Conservation (phyloP, 2,329 filamentous ascomycete species). For the Rhytidhysteron rufulum region DNA sequence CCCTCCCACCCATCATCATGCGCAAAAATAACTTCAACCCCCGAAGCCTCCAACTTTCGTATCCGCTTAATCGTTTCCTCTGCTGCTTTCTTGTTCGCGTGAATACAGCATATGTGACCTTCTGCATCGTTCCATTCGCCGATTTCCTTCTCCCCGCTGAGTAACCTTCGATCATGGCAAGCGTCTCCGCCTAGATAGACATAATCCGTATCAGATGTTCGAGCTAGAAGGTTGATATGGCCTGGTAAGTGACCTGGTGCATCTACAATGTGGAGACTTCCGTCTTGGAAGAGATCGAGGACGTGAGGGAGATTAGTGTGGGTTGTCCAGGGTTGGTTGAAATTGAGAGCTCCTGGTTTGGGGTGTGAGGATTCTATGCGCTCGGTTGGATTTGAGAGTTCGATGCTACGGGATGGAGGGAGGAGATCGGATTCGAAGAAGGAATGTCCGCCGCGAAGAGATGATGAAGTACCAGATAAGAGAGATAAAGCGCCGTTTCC, state of each 20-base stretch:
- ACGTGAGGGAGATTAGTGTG: constrained; percentile 43
- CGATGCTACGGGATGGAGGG: constrained; percentile 38
- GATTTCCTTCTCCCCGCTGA: constrained; percentile 51
- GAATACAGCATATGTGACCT: constrained; percentile 47
- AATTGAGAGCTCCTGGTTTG: constrained; percentile 4
- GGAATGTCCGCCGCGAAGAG: constrained; percentile 38
- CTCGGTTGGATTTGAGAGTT: constrained; percentile 35
- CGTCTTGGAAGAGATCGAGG: constrained; percentile 48
- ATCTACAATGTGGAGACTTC: constrained; percentile 46
- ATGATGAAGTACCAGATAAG: constrained; percentile 19
- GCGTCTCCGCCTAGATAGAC: constrained; percentile 52
- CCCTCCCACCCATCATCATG: constrained; percentile 49
- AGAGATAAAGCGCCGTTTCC: constrained; percentile 36
- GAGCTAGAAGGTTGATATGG: constrained; percentile 10
- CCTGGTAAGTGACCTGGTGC: constrained; percentile 15
- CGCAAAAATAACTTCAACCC: constrained; percentile 49
- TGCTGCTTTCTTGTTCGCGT: constrained; percentile 47
- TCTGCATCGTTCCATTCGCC: constrained; percentile 47
- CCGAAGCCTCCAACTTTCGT: constrained; percentile 30
- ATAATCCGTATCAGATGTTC: constrained; percentile 38
- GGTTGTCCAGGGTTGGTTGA: constrained; percentile 34
- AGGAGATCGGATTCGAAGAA: constrained; percentile 44
- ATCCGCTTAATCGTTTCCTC: constrained; percentile 42
- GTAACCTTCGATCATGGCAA: constrained; percentile 50
- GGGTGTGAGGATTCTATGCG: constrained; percentile 7